A percentile compares a stretch with the other conserved stretches of the same genome.
These are phyloP conservation scores for Neurospora crassa DNA, from an alignment of 2,329 filamentous ascomycete species.

Conservation along the genomic window DNA sequence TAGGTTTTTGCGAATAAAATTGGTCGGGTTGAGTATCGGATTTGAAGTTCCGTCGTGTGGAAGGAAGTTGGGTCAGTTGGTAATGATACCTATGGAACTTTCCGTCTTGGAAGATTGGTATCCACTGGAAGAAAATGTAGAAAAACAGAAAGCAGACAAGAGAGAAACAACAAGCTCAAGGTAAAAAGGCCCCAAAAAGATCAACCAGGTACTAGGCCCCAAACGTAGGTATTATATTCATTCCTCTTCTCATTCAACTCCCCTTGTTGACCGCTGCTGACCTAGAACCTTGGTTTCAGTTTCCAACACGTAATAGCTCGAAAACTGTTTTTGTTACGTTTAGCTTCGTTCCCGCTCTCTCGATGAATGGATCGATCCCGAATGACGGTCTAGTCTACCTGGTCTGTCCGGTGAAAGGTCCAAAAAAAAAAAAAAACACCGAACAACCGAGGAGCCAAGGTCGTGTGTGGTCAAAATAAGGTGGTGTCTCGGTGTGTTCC, in stretches of 20 bases:
- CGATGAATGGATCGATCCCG: not conserved
- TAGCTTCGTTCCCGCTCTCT: not conserved
- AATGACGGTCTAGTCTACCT: not conserved
- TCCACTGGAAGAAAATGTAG: not conserved
- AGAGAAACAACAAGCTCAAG: not conserved
- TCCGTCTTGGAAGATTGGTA: no score
- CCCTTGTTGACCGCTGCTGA: not conserved
- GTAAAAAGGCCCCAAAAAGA: not conserved
- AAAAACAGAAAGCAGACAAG: not conserved
- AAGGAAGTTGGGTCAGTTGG: not conserved
- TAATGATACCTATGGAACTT: no score
- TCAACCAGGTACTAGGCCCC: not conserved
- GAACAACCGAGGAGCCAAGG: not conserved
- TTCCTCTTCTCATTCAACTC: not conserved
- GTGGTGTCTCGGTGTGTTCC: not conserved
- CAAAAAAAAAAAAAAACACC: not conserved
- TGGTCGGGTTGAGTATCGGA: no score
- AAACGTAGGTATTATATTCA: not conserved
- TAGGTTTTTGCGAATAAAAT: no score
- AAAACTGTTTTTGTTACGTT: not conserved
- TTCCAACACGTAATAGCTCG: not conserved
- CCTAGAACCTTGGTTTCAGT: not conserved
- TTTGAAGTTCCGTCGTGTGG: no score
- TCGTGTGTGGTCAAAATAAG: not conserved
- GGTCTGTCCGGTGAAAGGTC: no score